Base-by-base conservation (phyloP, 148 eudicot genomes). In the Dianthus caryophyllus region DNA sequence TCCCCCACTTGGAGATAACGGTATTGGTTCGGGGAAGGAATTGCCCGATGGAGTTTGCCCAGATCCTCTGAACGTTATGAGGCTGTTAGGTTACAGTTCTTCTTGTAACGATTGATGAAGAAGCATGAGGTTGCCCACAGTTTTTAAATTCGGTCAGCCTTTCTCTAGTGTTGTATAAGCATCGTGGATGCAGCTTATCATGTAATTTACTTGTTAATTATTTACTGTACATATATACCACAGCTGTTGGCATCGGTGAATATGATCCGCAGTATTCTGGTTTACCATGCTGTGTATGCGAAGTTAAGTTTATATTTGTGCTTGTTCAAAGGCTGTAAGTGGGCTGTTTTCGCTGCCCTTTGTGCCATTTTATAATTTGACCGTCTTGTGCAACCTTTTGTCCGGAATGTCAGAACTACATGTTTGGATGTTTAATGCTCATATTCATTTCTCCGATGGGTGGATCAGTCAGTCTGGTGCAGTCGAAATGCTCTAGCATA, bases 101-200 rank as follows among this genome's bases (percentile, higher is more conserved):
- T n/a, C n/a, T n/a, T n/a, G n/a, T 33, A 33, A 2, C 38, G 38
- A 33, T 33, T 7, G 7, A 2, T 7, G 38, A 33, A 7, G 62
- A 65, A 71, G 68, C 68, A 57, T 24, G 39, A 71, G 79, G 79
- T 71, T 76, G 75, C 67, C 71, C 71, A 0, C 21, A 15, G 26
- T 60, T 71, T 63, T 76, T 76, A 6, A 41, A 51, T 58, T 27
- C 44, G 74, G 75, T 9, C 56, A 65, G 64, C 74, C 79, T 39
- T 61, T 43, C 51, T 61, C 30, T 51, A 31, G 60, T 71, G 64
- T 44, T 66, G 66, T 59, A 71, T 4, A 26, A 69, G 55, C 6
- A 64, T 1, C 59, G 56, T 65, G 50, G 70, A 65, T 75, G 65
- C 31, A 56, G 48, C 20, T 59, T 53, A 60, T 33, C 16, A 4